Evolutionary conservation across 331 rosid genomes (phyloP).

Genomic region (Rosa hybrid): DNA sequence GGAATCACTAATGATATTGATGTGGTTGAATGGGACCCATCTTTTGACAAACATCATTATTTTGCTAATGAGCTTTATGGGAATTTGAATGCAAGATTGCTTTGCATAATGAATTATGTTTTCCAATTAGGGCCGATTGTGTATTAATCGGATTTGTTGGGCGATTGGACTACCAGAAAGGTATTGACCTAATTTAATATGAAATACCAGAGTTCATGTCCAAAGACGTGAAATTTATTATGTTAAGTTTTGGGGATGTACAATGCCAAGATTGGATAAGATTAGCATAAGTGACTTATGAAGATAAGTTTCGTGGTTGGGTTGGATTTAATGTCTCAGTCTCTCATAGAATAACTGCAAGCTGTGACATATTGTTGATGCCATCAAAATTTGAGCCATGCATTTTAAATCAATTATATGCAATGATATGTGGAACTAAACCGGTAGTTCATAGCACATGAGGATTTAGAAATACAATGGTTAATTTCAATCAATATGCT

Average conservation of each 20-base stretch:
- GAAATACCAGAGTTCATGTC: slow-evolving; percentile 68
- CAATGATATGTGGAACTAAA: slow-evolving; percentile 92
- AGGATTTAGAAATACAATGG: slow-evolving; percentile 80
- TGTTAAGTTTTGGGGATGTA: slow-evolving; percentile 82
- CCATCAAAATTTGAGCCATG: slow-evolving; percentile 93
- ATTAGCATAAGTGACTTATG: slow-evolving; percentile 57
- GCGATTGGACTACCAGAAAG: slow-evolving; percentile 86
- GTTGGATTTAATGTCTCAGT: slow-evolving; percentile 84
- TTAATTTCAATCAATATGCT: slow-evolving; percentile 65
- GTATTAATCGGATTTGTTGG: slow-evolving; percentile 96
- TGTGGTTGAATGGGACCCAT: no score
- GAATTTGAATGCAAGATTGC: no score
- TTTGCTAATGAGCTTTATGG: no score
- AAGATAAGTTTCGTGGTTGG: slow-evolving; percentile 88
- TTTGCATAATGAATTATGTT: no score
- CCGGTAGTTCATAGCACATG: slow-evolving; percentile 92
- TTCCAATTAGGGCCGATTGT: no score
- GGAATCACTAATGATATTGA: no score
- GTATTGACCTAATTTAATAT: slow-evolving; percentile 70
- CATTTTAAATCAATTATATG: slow-evolving; percentile 82
- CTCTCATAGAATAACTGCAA: slow-evolving; percentile 86
- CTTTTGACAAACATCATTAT: no score
- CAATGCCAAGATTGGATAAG: slow-evolving; percentile 85
- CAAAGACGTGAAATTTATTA: slow-evolving; percentile 87
- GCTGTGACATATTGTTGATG: slow-evolving; percentile 88